Evolutionary conservation across 805 yeast species (phyloP).

Genomic region (Nakazawaea holstii): DNA sequence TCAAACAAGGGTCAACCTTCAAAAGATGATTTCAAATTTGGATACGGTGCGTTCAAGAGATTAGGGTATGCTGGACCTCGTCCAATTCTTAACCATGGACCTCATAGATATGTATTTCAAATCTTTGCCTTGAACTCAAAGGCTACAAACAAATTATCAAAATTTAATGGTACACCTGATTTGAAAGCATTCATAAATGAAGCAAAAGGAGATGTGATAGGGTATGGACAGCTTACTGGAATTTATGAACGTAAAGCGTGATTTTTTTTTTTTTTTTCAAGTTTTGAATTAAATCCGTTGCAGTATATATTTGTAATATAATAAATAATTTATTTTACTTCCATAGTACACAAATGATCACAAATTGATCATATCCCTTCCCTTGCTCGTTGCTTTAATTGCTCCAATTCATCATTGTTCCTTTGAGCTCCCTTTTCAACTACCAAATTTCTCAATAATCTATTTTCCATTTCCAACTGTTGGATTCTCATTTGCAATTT

Average conservation of each 20-base stretch:
- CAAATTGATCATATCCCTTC: neutral
- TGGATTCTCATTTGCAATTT: conserved; percentile 68
- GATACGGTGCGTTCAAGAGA: neutral
- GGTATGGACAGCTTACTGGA: conserved; percentile 6
- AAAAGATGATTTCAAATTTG: conserved; percentile 1
- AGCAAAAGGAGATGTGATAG: conserved; percentile 6
- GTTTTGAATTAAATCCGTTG: no score
- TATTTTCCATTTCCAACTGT: conserved; percentile 91
- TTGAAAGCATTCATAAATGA: neutral
- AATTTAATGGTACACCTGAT: neutral
- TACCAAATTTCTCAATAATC: conserved; percentile 74
- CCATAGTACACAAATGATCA: no score
- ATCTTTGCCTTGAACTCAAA: conserved; percentile 8
- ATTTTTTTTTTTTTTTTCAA: neutral
- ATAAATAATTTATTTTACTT: no score
- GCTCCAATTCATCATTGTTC: conserved; percentile 48
- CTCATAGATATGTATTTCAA: conserved; percentile 11
- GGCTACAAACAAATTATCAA: neutral
- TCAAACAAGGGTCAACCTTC: neutral
- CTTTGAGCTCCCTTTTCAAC: conserved; percentile 68
- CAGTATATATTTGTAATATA: no score
- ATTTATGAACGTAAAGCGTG: conserved; percentile 5
- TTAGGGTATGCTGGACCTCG: conserved; percentile 12
- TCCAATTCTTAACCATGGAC: conserved; percentile 10
- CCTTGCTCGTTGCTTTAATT: conserved; percentile 41